These are phyloP conservation scores for Cladosporium colombiae DNA, from an alignment of 2,329 filamentous ascomycete genomes.

Conservation along the genomic window DNA sequence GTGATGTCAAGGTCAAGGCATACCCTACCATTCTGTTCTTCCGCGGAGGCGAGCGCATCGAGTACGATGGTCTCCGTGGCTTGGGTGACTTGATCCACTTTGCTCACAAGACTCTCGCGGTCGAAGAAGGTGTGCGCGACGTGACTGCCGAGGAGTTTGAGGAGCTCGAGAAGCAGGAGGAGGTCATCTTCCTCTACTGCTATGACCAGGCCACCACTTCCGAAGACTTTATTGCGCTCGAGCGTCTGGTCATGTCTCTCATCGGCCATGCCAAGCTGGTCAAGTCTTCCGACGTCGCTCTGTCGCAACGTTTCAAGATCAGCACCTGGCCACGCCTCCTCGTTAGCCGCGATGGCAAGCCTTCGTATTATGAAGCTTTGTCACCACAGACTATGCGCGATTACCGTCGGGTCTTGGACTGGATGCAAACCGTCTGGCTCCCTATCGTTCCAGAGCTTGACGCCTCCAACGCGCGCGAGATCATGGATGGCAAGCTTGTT, in stretches of 20 bases:
- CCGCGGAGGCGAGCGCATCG: constrained; percentile 84
- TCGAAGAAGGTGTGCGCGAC: constrained; percentile 74
- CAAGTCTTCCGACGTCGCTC: constrained; percentile 76
- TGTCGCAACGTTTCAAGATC: constrained; percentile 87
- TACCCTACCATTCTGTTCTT: constrained; percentile 94
- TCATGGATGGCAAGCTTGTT: constrained; percentile 95
- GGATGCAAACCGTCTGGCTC: constrained; percentile 97
- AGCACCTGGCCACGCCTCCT: constrained; percentile 94
- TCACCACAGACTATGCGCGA: constrained; percentile 93
- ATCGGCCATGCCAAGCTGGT: constrained; percentile 91
- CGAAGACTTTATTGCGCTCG: constrained; percentile 87
- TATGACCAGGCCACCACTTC: constrained; percentile 92
- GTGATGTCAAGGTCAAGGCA: constrained; percentile 75
- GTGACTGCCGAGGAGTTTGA: constrained; percentile 76
- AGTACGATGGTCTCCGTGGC: constrained; percentile 89
- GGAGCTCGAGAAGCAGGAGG: constrained; percentile 84
- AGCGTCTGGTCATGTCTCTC: constrained; percentile 80
- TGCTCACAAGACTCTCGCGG: constrained; percentile 79
- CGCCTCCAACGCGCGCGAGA: constrained; percentile 84
- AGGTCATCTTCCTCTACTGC: constrained; percentile 96
- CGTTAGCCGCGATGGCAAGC: constrained; percentile 83
- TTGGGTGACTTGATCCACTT: constrained; percentile 87
- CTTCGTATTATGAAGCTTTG: constrained; percentile 85
- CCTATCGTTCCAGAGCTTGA: constrained; percentile 94
- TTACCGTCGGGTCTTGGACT: constrained; percentile 73